A percentile compares a stretch with the other conserved stretches of the same genome.
Conservation (phyloP, 257 asterid genomes). For the Oldenlandia corymbosa region DNA sequence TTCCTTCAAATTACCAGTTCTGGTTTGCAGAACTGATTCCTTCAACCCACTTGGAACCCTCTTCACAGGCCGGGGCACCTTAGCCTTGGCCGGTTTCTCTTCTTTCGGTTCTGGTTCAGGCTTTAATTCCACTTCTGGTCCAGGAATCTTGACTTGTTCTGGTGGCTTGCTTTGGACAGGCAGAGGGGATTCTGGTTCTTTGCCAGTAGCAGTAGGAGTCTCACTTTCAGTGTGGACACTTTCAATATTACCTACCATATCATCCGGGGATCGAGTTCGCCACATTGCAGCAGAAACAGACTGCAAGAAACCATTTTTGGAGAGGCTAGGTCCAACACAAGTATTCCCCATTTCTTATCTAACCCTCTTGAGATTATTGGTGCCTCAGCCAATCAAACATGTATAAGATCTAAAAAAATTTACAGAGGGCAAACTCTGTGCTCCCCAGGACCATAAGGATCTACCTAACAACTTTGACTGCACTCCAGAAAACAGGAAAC, state of each 20-base stretch:
- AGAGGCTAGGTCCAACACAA: conserved; percentile 81
- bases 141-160: conserved; percentile 59
- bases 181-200: conserved; percentile 43
- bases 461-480: conserved; percentile 18
- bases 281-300: conserved; percentile 90
- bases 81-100: conserved; percentile 31
- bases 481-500: neutral
- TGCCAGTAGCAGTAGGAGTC: conserved; percentile 22
- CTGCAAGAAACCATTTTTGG: conserved; percentile 64
- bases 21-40: conserved; percentile 66
- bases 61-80: conserved; percentile 51
- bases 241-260: conserved; percentile 37
- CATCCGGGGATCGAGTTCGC: conserved; percentile 65
- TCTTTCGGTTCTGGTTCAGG: conserved; percentile 7
- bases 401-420: conserved; percentile 13
- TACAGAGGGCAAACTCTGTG: conserved; percentile 6
- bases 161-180: conserved; percentile 75
- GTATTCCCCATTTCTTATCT: conserved; percentile 71
- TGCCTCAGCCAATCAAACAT: conserved; percentile 24
- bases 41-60: conserved; percentile 82
- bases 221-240: conserved; percentile 37
- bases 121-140: conserved; percentile 16
- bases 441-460: conserved; percentile 26
- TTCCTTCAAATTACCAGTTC: conserved; percentile 79
- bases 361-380: conserved; percentile 13